Conservation (phyloP, 1,284 basidiomycete species). For the Moesziomyces aphidis region DNA sequence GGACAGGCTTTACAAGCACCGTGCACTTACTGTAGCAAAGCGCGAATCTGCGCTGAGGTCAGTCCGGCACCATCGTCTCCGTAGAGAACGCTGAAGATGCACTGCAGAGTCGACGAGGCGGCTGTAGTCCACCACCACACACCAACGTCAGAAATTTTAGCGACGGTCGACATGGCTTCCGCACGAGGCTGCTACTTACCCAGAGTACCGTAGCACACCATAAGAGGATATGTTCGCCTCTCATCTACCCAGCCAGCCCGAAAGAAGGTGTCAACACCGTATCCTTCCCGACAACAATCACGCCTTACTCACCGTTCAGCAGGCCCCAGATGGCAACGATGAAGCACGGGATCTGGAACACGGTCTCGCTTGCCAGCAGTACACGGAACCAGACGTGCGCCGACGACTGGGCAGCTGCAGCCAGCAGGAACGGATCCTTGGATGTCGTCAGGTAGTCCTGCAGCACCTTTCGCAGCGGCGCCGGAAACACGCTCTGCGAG, state of each 20-base stretch:
- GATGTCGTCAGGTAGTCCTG: conserved; percentile 42
- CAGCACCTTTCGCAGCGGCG: conserved; percentile 29
- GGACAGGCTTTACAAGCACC: neutral
- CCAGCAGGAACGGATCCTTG: conserved; percentile 46
- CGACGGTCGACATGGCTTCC: neutral
- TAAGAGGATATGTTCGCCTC: conserved; percentile 49
- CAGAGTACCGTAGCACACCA: conserved; percentile 48
- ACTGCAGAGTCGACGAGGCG: conserved; percentile 44
- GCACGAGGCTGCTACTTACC: conserved; percentile 18
- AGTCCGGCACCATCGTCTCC: conserved; percentile 31
- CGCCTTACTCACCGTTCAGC: conserved; percentile 35
- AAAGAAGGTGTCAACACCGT: neutral
- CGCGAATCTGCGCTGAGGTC: conserved; percentile 7
- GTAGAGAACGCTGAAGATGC: conserved; percentile 42
- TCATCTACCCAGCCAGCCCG: conserved; percentile 32
- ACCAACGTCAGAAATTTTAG: no score
- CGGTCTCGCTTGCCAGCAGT: conserved; percentile 39
- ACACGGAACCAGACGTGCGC: conserved; percentile 52
- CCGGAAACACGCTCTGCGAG: conserved; percentile 38
- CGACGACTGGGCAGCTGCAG: conserved; percentile 10
- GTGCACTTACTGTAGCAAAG: conserved; percentile 37
- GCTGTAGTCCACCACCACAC: conserved; percentile 8
- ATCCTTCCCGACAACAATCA: no score
- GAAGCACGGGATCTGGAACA: conserved; percentile 54
- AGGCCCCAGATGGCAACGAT: conserved; percentile 36